phyloP scores from a whole-genome alignment of 1,139 yeast species.

The Debaryomyces sp. region DNA sequence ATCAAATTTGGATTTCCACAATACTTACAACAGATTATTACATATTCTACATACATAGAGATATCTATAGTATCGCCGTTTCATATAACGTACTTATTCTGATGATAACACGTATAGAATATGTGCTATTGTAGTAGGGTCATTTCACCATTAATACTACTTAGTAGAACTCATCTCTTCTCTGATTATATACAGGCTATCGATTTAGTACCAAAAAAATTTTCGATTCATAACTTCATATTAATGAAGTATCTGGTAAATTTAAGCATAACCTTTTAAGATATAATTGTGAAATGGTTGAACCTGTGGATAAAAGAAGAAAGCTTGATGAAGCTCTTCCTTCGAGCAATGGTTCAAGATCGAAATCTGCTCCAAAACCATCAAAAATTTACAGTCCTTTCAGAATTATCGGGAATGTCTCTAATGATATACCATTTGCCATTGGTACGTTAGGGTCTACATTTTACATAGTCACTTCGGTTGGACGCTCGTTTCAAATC shows the following conservation, averaged over 20 bases:
- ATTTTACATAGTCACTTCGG: conserved; percentile 85
- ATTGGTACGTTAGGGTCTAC: conserved; percentile 87
- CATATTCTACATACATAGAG: background rate
- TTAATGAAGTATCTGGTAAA: background rate
- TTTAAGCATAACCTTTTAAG: background rate
- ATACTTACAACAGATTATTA: background rate
- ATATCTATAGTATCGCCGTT: background rate
- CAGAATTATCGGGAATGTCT: conserved; percentile 63
- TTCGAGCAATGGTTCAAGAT: background rate
- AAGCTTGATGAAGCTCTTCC: conserved; percentile 18
- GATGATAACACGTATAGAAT: background rate
- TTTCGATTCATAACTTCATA: conserved; percentile 5
- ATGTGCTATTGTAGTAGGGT: background rate
- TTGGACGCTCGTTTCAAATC: conserved; percentile 88
- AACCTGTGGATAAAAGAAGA: conserved; percentile 35
- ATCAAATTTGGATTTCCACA: background rate
- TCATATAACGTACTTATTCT: background rate
- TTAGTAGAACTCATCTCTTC: conserved; percentile 20
- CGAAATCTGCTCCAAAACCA: conserved; percentile 12
- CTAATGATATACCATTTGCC: conserved; percentile 83
- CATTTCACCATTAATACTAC: background rate
- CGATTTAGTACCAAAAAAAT: conserved; percentile 6
- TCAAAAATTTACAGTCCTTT: conserved; percentile 50
- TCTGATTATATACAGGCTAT: conserved; percentile 16
- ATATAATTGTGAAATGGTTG: conserved; percentile 25